phyloP scores from a whole-genome alignment of 305 asterid species.

The Fraxinus dipetala region DNA sequence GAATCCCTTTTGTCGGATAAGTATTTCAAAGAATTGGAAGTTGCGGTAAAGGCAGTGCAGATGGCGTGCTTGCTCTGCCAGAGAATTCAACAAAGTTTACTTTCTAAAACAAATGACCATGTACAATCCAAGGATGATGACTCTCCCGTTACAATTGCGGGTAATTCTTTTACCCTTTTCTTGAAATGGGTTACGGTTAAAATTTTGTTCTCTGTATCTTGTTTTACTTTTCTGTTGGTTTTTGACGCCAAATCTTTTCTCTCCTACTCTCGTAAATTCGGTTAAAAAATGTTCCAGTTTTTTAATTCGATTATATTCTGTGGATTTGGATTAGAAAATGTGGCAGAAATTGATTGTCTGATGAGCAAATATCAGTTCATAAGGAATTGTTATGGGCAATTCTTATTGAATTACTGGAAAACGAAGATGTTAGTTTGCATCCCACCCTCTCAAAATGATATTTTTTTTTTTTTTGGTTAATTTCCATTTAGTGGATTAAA shows the following conservation, averaged over 20 bases:
- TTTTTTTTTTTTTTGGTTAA: neutral
- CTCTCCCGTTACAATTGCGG: slow-evolving; percentile 82
- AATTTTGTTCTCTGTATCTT: neutral
- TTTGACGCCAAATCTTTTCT: neutral
- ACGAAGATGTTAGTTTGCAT: neutral
- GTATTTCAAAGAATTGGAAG: slow-evolving; percentile 48
- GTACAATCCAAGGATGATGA: slow-evolving; percentile 63
- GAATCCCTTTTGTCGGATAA: slow-evolving; percentile 25
- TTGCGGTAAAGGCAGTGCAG: slow-evolving; percentile 83
- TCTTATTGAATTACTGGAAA: neutral
- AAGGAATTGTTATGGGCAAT: neutral
- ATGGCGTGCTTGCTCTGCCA: slow-evolving; percentile 72
- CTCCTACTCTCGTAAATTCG: neutral
- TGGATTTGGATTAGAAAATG: neutral
- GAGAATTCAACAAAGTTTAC: slow-evolving; percentile 49
- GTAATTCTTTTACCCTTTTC: slow-evolving; percentile 31
- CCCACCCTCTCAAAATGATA: neutral
- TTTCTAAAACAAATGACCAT: slow-evolving; percentile 30
- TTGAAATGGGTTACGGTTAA: neutral
- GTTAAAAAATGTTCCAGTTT: neutral
- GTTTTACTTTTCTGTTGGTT: neutral
- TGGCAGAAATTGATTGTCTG: neutral
- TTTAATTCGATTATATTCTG: neutral
- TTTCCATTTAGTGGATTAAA: neutral
- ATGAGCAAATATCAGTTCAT: neutral